Evolutionary conservation across 768 basidiomycete genomes (phyloP).

Genomic region (Termitomyces sp.): DNA sequence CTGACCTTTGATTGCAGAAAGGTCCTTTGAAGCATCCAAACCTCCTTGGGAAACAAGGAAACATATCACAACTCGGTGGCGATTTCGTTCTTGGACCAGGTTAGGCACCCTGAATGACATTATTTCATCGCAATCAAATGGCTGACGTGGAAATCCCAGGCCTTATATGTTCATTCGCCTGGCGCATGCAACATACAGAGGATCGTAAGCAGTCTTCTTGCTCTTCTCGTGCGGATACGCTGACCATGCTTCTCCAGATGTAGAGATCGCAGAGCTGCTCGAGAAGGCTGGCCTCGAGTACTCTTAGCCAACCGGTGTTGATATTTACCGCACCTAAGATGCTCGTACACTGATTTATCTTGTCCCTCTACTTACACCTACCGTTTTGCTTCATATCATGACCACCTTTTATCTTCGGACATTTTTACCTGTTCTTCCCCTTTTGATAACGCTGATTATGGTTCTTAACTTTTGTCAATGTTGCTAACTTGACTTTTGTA

Average conservation of each 20-base stretch:
- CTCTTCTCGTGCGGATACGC: conserved; percentile 9
- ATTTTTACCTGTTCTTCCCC: too few species aligned
- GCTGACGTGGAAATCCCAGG: conserved; percentile 25
- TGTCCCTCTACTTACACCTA: too few species aligned
- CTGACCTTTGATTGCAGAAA: conserved; percentile 16
- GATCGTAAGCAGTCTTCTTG: conserved; percentile 44
- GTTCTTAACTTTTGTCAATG: too few species aligned
- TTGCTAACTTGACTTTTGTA: too few species aligned
- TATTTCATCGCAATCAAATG: background rate
- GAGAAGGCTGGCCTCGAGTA: conserved; percentile 34
- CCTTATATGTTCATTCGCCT: conserved; percentile 45
- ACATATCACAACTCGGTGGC: conserved; percentile 59
- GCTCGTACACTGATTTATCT: too few species aligned
- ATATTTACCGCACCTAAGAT: too few species aligned
- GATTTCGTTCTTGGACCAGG: conserved; percentile 63
- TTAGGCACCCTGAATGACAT: conserved; percentile 19
- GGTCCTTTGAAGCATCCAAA: conserved; percentile 40
- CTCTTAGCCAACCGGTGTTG: background rate
- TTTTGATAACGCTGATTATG: too few species aligned
- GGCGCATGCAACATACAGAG: conserved; percentile 59
- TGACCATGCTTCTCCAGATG: conserved; percentile 28
- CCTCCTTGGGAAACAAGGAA: conserved; percentile 59
- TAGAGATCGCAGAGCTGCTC: conserved; percentile 49
- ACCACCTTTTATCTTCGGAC: too few species aligned
- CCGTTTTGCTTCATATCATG: too few species aligned